phyloP scores from a whole-genome alignment of 2,329 filamentous ascomycete genomes.

The Fusarium tupiense region DNA sequence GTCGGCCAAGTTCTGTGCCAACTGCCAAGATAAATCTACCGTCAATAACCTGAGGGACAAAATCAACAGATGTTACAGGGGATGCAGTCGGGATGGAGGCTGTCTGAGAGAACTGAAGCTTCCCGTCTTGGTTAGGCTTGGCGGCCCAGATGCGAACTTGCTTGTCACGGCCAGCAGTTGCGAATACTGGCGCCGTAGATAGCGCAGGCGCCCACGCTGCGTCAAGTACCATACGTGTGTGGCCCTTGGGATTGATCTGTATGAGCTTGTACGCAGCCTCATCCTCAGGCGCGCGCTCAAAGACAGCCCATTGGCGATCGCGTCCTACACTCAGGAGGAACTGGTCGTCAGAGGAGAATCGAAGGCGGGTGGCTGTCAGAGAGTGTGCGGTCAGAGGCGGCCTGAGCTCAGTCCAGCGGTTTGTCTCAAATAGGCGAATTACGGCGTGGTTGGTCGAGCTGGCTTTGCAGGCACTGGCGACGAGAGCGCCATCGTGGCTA shows the following conservation, averaged over 20 bases:
- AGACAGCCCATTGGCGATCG: slow-evolving; percentile 92
- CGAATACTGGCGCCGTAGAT: slow-evolving; percentile 66
- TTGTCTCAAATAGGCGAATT: slow-evolving; percentile 88
- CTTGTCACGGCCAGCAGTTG: slow-evolving; percentile 92
- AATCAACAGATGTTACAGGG: slow-evolving; percentile 78
- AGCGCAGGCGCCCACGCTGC: slow-evolving; percentile 79
- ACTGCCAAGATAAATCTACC: slow-evolving; percentile 59
- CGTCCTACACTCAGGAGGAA: slow-evolving; percentile 88
- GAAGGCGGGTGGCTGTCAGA: slow-evolving; percentile 83
- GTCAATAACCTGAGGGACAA: slow-evolving; percentile 55
- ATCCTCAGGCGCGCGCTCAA: slow-evolving; percentile 60
- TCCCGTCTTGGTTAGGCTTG: slow-evolving; percentile 46
- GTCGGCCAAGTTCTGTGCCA: slow-evolving; percentile 64
- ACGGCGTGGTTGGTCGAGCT: slow-evolving; percentile 95
- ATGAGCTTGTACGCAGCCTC: slow-evolving; percentile 64
- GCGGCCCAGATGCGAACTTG: slow-evolving; percentile 75
- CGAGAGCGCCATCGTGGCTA: slow-evolving; percentile 75
- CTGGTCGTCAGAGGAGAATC: slow-evolving; percentile 79
- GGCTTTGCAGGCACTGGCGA: slow-evolving; percentile 93
- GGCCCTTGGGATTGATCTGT: slow-evolving; percentile 81
- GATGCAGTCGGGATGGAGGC: slow-evolving; percentile 63
- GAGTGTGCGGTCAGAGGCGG: slow-evolving; percentile 87
- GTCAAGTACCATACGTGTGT: slow-evolving; percentile 91
- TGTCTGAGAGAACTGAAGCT: slow-evolving; percentile 60
- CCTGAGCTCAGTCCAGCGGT: slow-evolving; percentile 85